Evolutionary conservation across 495 filamentous ascomycete genomes (phyloP).

Genomic region (Chaetomium tenue): DNA sequence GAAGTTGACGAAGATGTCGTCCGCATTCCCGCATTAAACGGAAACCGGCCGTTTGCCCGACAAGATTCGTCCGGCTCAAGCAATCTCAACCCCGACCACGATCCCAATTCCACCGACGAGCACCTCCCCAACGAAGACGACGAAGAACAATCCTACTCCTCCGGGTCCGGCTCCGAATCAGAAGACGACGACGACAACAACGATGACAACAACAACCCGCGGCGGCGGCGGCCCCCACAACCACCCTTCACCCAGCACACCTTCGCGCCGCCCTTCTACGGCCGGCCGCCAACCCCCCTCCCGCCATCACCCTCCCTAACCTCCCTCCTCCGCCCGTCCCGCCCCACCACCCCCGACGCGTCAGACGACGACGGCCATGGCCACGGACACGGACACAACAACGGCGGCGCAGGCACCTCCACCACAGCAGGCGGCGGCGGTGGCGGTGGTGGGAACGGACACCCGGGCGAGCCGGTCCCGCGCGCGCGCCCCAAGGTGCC

Average conservation of each 20-base stretch:
- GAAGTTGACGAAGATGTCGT: constrained; percentile 45
- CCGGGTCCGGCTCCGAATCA: constrained; percentile 20
- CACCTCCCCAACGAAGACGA: constrained; percentile 14
- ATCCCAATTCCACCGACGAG: constrained; percentile 19
- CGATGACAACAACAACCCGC: constrained; percentile 22
- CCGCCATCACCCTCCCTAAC: constrained; percentile 93
- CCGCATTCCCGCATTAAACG: constrained; percentile 37
- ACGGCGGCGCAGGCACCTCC: background rate
- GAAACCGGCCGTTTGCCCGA: constrained; percentile 14
- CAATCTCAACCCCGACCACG: constrained; percentile 16
- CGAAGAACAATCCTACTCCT: constrained; percentile 12
- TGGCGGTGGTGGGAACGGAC: constrained; percentile 12
- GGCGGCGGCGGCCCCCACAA: constrained; percentile 30
- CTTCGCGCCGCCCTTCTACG: constrained; percentile 87
- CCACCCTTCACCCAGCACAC: constrained; percentile 51
- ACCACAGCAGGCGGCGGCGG: background rate
- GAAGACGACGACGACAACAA: constrained; percentile 21
- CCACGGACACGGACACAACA: constrained; percentile 25
- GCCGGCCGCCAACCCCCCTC: constrained; percentile 80
- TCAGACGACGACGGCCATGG: constrained; percentile 76
- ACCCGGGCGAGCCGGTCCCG: constrained; percentile 67
- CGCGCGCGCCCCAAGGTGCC: constrained; percentile 89
- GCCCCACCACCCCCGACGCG: constrained; percentile 86
- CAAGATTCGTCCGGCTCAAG: constrained; percentile 23
- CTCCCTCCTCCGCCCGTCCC: constrained; percentile 87